These are phyloP conservation scores for Populus simonii DNA, from an alignment of 345 rosid genomes.

Conservation along the genomic window DNA sequence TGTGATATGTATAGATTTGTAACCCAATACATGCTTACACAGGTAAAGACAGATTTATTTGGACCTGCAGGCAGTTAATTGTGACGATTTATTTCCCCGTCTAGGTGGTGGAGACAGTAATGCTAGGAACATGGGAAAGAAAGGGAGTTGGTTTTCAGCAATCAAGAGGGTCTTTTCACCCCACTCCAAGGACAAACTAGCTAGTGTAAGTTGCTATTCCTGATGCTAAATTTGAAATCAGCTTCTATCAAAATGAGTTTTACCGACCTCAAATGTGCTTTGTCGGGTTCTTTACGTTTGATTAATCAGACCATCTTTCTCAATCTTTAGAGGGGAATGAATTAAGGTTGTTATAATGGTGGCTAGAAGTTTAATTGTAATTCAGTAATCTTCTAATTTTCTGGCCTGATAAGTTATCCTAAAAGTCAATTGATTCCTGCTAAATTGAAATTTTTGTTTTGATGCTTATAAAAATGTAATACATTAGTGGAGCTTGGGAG, in stretches of 20 bases:
- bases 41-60: slow-evolving; percentile 2
- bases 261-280: not conserved
- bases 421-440: not conserved
- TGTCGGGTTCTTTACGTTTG: not conserved
- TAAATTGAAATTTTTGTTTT: not conserved
- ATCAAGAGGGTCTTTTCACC: slow-evolving; percentile 76
- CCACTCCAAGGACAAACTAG: slow-evolving; percentile 67
- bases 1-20: not conserved
- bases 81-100: slow-evolving; percentile 16
- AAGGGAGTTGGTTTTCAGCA: slow-evolving; percentile 92
- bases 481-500: not conserved
- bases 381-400: not conserved
- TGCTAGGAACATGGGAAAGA: slow-evolving; percentile 87
- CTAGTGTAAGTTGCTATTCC: slow-evolving; percentile 47
- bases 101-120: slow-evolving; percentile 49
- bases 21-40: not conserved
- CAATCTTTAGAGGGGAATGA: not conserved
- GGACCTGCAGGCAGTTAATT: slow-evolving; percentile 21
- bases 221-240: not conserved
- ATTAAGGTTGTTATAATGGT: not conserved
- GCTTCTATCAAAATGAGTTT: not conserved
- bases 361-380: not conserved
- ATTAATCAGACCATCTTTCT: not conserved
- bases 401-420: not conserved
- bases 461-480: not conserved